phyloP scores from a whole-genome alignment of 179 eudicot species.

The Actinidia arguta region DNA sequence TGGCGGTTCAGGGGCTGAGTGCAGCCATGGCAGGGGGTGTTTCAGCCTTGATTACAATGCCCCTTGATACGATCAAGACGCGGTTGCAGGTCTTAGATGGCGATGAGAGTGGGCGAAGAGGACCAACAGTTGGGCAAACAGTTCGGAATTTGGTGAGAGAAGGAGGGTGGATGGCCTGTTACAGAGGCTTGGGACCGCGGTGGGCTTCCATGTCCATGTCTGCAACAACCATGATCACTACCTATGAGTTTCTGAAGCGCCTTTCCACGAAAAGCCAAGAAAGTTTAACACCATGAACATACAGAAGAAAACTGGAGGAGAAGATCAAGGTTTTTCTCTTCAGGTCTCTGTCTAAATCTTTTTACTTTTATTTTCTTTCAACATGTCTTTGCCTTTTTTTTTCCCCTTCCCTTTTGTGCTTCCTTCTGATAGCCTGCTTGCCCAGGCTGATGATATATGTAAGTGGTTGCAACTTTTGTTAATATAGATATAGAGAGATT shows the following conservation, averaged over 20 bases:
- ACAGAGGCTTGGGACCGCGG: constrained; percentile 27
- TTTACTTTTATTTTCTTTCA: neutral
- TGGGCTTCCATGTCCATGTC: constrained; percentile 70
- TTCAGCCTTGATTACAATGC: constrained; percentile 56
- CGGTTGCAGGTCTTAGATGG: constrained; percentile 44
- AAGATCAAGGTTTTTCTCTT: neutral
- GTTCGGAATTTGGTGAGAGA: constrained; percentile 29
- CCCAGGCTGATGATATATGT: constrained; percentile 1
- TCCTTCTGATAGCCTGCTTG: neutral
- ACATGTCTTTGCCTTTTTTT: neutral
- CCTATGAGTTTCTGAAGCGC: constrained; percentile 66
- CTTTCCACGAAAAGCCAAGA: constrained; percentile 57
- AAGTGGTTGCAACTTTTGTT: constrained; percentile 15
- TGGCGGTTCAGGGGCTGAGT: constrained; percentile 64
- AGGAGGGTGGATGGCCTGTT: constrained; percentile 40
- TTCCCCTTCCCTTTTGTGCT: neutral
- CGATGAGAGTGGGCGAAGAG: constrained; percentile 29
- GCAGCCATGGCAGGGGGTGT: constrained; percentile 67
- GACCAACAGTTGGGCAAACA: constrained; percentile 25
- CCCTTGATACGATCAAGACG: constrained; percentile 49
- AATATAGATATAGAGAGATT: neutral
- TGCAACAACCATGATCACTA: constrained; percentile 69
- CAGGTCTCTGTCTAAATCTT: neutral
- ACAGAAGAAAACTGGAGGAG: neutral
- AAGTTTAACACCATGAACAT: constrained; percentile 31